phyloP scores from a whole-genome alignment of 2,329 filamentous ascomycete genomes.

The Tolypocladium inflatum region DNA sequence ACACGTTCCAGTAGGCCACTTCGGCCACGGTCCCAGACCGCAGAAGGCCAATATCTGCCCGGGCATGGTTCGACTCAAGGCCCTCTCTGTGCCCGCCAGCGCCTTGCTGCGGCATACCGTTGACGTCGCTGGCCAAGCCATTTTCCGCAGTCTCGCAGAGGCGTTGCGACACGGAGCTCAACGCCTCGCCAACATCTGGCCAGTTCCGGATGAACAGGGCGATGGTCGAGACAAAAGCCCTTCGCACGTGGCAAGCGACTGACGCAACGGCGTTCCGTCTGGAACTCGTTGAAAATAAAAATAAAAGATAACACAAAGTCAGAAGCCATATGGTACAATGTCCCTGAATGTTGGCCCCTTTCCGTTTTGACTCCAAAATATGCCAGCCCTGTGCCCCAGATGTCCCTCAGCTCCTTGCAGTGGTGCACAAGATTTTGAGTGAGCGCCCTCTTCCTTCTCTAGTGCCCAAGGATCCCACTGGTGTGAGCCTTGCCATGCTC shows the following conservation, averaged over 20 bases:
- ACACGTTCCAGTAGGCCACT: background rate
- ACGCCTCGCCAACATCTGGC: background rate
- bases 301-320: conserved; percentile 2
- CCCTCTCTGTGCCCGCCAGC: background rate
- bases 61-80: background rate
- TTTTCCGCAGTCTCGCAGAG: background rate
- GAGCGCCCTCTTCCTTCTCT: background rate
- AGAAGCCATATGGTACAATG: background rate
- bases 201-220: background rate
- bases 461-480: background rate
- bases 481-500: background rate
- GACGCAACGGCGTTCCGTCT: background rate
- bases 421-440: background rate
- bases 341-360: background rate
- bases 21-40: background rate
- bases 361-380: background rate
- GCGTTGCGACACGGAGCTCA: background rate
- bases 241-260: background rate
- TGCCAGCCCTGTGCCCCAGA: background rate
- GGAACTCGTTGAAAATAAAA: background rate
- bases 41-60: background rate
- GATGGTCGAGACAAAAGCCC: background rate
- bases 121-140: background rate
- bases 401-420: background rate
- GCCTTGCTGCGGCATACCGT: background rate